A percentile compares a stretch with the other conserved stretches of the same genome.
Evolutionary conservation across 768 basidiomycete genomes (phyloP).

Genomic region (Neoboletus magnificus): DNA sequence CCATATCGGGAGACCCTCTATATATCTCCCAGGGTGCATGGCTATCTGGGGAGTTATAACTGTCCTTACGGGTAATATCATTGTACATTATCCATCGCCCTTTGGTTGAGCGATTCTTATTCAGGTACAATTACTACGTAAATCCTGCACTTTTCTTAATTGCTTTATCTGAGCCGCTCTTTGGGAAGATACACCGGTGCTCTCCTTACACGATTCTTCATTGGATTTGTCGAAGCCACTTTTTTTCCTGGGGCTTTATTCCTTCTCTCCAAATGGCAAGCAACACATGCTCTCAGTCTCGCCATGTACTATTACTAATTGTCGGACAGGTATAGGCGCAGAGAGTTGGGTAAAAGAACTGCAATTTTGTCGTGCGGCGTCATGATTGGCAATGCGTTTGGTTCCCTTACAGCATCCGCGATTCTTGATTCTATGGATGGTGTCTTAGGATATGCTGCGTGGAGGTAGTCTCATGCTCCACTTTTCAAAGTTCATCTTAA

Average conservation of each 20-base stretch:
- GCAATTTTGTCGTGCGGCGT: constrained; percentile 69
- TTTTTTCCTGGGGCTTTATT: constrained; percentile 67
- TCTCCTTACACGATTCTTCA: constrained; percentile 66
- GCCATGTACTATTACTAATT: constrained; percentile 44
- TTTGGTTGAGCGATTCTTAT: not conserved
- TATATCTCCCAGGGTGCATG: constrained; percentile 68
- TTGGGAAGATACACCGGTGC: constrained; percentile 57
- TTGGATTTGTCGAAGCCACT: constrained; percentile 72
- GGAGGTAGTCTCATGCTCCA: constrained; percentile 49
- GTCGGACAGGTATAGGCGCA: constrained; percentile 57
- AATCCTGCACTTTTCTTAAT: not conserved
- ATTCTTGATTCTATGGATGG: constrained; percentile 74
- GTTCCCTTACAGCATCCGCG: constrained; percentile 71
- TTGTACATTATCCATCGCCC: not conserved
- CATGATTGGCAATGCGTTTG: constrained; percentile 80
- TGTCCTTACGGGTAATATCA: constrained; percentile 48
- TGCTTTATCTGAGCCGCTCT: not conserved
- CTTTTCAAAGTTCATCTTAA: not conserved
- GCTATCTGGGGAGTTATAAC: constrained; percentile 66
- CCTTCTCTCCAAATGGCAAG: constrained; percentile 34
- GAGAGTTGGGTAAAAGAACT: constrained; percentile 66
- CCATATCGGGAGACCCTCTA: constrained; percentile 62
- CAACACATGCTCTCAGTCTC: not conserved
- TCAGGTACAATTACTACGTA: constrained; percentile 43
- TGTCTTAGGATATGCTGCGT: constrained; percentile 61